Evolutionary conservation across 2,329 filamentous ascomycete genomes (phyloP), one percentile per base, ranked within the genome.

Genomic region (Elsinoe arachidis): DNA sequence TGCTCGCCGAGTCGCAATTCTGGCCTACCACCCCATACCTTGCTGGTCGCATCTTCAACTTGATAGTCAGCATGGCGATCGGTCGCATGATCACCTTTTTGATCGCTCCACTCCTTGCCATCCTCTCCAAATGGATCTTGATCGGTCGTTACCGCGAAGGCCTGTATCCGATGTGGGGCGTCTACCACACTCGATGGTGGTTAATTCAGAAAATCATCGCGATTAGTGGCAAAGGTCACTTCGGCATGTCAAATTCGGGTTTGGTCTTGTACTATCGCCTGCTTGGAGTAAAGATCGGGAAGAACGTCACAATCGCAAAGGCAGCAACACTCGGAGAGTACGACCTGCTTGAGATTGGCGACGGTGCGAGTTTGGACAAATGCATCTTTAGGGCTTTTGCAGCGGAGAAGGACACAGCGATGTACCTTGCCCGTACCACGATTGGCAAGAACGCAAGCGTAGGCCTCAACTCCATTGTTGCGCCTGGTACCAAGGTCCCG

Each of bases 121-220:
- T 82, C 21, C 39, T 69, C 2, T 70, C 74, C 51, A 82, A 82
- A 64, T 82, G 80, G 80, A 44, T 77, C 5, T 70, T 82, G 54
- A 77, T 82, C 41, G 80, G 80, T 10, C 73, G 74, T 1, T 77
- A 80, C 63, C 71, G 69, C 35, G 73, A 79, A 63, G 80, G 80
- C 0, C 64, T 80, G 2, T 81, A 78, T 62, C 79, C 80, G 1
- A 83, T 83, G 80, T 83, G 80, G 80, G 79, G 78, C 1, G 60
- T 65, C 1, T 82, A 82, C 62, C 80, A 82, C 64, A 81, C 78
- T 0, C 72, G 78, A 7, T 83, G 80, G 80, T 83, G 80, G 80
- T 62, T 82, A 56, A 74, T 76, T 1, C 75, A 82, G 63, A 82
- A 82, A 68, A 74, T 75, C 17, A 69, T 78, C 2, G 71, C 73